Conservation (phyloP, 2,329 filamentous ascomycete species). For the Colletotrichum sp. region DNA sequence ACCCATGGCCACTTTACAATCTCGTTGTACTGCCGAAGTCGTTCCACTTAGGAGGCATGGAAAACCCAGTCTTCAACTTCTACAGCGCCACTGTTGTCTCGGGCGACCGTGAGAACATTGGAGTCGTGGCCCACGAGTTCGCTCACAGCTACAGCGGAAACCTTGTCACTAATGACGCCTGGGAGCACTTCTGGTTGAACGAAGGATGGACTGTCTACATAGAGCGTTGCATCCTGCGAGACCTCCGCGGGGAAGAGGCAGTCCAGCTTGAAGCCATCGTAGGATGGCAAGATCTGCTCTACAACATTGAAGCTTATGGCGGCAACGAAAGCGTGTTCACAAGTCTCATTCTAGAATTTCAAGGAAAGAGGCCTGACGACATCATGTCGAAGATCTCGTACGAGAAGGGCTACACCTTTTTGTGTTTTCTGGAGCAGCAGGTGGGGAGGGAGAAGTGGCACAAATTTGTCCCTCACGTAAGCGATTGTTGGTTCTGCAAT, state of each 20-base stretch:
- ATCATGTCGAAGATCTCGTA: conserved; percentile 10
- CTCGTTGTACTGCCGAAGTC: conserved; percentile 77
- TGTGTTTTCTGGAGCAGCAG: neutral
- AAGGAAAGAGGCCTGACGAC: neutral
- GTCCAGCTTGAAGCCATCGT: conserved; percentile 2
- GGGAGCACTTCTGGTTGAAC: conserved; percentile 19
- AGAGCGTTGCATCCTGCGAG: neutral
- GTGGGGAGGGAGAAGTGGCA: neutral
- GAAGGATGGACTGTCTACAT: conserved; percentile 8
- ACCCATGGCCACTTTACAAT: conserved; percentile 95
- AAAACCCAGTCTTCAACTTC: conserved; percentile 93
- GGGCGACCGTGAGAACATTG: neutral
- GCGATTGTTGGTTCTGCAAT: neutral
- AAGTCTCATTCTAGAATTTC: neutral
- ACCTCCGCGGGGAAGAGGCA: neutral
- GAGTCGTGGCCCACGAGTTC: conserved; percentile 18
- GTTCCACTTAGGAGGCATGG: conserved; percentile 55
- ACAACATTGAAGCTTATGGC: neutral
- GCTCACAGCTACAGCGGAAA: conserved; percentile 19
- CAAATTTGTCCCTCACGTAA: conserved; percentile 1
- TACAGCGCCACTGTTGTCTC: conserved; percentile 74
- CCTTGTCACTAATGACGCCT: conserved; percentile 13
- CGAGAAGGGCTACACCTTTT: conserved; percentile 7
- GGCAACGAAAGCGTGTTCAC: neutral
- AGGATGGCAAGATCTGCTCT: conserved; percentile 2